Conservation (phyloP, 1,284 basidiomycete genomes). For the Bondarzewia mesenterica region DNA sequence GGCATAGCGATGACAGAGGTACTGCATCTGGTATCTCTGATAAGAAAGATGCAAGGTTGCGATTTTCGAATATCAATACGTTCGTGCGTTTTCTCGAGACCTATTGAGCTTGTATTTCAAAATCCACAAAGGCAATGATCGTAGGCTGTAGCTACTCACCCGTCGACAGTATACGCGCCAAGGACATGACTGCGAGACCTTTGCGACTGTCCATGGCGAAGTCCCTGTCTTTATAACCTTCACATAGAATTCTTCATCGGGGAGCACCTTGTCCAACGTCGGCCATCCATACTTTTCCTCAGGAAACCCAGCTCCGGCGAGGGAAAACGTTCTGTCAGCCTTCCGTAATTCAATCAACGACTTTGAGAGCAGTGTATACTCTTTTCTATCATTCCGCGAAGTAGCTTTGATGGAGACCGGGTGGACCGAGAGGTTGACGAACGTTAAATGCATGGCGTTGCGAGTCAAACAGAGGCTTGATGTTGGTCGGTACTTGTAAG, state of each 20-base stretch:
- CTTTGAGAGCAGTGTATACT: not conserved
- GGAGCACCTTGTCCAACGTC: not conserved
- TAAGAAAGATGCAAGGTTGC: constrained; percentile 54
- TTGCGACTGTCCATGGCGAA: constrained; percentile 33
- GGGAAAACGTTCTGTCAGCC: not conserved
- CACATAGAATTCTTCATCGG: constrained; percentile 1
- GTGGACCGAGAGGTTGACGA: not conserved
- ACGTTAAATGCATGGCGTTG: not conserved
- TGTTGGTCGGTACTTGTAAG: no score
- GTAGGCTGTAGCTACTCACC: constrained; percentile 28
- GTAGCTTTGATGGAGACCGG: not conserved
- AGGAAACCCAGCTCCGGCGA: not conserved
- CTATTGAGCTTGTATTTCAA: constrained; percentile 12
- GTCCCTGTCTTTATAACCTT: constrained; percentile 11
- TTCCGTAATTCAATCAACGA: not conserved
- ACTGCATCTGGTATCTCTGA: constrained; percentile 57
- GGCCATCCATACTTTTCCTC: constrained; percentile 7
- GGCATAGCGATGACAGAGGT: constrained; percentile 59
- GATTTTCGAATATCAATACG: constrained; percentile 46
- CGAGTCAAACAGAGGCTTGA: not conserved
- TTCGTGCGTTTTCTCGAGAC: constrained; percentile 25
- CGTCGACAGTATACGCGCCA: constrained; percentile 49
- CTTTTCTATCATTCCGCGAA: not conserved
- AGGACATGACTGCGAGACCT: constrained; percentile 34
- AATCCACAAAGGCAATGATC: not conserved